Evolutionary conservation across 208 protist species (phyloP), one percentile per base, ranked within the genome.

Genomic region (Acanthamoeba healyi): DNA sequence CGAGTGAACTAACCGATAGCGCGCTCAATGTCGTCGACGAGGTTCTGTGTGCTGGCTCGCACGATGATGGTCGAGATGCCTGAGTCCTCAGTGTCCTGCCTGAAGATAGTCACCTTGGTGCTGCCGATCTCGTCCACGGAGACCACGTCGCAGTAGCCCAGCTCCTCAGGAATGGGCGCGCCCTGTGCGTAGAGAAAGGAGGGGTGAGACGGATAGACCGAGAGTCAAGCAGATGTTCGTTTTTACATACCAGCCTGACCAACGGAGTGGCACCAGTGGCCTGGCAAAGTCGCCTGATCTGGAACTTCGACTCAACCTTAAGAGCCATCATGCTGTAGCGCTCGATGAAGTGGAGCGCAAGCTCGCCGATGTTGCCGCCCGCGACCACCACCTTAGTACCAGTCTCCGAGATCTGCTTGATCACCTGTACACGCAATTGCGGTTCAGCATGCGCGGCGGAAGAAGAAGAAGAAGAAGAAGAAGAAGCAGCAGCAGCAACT

Each of bases 271-370:
- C 99, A 54, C 98, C 98, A 26, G 99, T 98, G 15, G 99, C 98
- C 56, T 98, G 96, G 95, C 99, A 99, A 29, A 99, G 95, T 63
- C 99, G 98, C 54, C 99, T 98, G 44, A 99, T 95, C 94, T 99
- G 99, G 96, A 99, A 99, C 97, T 99, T 99, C 32, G 99, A 99
- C 63, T 98, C 95, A 51, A 99, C 97, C 92, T 99, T 99, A 22
- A 99, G 96, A 17, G 98, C 99, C 98, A 99, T 99, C 82, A 99
- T 99, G 15, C 97, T 97, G 88, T 99, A 97, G 93, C 98, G 98
- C 92, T 99, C 99, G 58, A 99, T 97, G 96, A 99, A 99, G 97
- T 99, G 99, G 24, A 99, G 89, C 24, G 99, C 99, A 34, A 99
- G 97, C 88, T 99, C 99, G 63, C 99, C 98, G 94, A 99, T 98